These are phyloP conservation scores for Rossbeevera mucosa DNA, from an alignment of 768 basidiomycete species.

Conservation along the genomic window DNA sequence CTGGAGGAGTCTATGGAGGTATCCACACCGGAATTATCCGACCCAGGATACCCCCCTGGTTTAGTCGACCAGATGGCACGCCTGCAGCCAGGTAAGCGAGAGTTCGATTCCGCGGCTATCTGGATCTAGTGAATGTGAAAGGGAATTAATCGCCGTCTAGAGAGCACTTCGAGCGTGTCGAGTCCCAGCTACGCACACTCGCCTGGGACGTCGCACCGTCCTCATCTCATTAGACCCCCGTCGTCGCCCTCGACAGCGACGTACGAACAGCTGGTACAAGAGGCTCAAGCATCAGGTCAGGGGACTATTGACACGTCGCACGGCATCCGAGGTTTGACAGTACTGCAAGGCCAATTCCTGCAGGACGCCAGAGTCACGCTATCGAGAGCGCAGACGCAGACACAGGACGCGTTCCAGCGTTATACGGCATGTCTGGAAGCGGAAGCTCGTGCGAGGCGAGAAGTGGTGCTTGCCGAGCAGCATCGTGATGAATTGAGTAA, in stretches of 20 bases:
- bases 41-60: slow-evolving; percentile 28
- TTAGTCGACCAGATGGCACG: slow-evolving; percentile 34
- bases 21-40: slow-evolving; percentile 33
- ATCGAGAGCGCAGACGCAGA: slow-evolving; percentile 63
- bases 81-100: slow-evolving; percentile 30
- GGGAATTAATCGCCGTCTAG: slow-evolving; percentile 11
- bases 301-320: slow-evolving; percentile 8
- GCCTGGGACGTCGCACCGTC: slow-evolving; percentile 26
- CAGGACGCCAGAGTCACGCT: slow-evolving; percentile 57
- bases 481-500: slow-evolving; percentile 58
- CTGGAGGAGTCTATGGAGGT: slow-evolving; percentile 34
- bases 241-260: slow-evolving; percentile 49
- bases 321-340: slow-evolving; percentile 7
- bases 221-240: slow-evolving; percentile 41
- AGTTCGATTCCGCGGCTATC: not conserved
- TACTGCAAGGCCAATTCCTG: slow-evolving; percentile 51
- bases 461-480: slow-evolving; percentile 60
- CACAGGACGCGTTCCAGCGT: slow-evolving; percentile 64
- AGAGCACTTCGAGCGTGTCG: slow-evolving; percentile 27
- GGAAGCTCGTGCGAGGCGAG: slow-evolving; percentile 62
- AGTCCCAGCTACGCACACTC: slow-evolving; percentile 31
- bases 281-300: slow-evolving; percentile 60
- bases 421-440: slow-evolving; percentile 67
- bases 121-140: slow-evolving; percentile 4
- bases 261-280: slow-evolving; percentile 51